phyloP scores from a whole-genome alignment of 2,329 filamentous ascomycete species.

The Alternaria panax region DNA sequence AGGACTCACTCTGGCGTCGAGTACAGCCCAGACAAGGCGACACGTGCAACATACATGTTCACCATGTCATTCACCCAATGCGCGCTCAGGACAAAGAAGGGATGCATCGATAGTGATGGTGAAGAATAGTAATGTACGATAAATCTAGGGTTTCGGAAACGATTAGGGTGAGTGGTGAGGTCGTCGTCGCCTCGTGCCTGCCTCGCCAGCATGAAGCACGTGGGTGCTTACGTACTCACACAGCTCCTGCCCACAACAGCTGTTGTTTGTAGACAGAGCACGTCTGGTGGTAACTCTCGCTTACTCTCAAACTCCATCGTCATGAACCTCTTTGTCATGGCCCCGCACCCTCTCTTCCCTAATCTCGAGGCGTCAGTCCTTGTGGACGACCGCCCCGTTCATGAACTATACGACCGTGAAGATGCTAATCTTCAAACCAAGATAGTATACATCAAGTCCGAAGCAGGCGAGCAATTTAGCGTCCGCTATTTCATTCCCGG shows the following conservation, averaged over 20 bases:
- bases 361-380: slow-evolving; percentile 18
- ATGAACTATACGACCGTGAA: slow-evolving; percentile 15
- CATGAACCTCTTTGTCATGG: slow-evolving; percentile 13
- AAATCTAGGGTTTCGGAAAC: background rate
- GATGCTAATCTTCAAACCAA: background rate
- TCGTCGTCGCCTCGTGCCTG: background rate
- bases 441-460: slow-evolving; percentile 13
- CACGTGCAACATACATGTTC: background rate
- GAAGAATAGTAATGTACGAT: background rate
- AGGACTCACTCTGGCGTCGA: background rate
- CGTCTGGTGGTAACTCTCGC: background rate
- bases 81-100: background rate
- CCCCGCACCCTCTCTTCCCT: slow-evolving; percentile 7
- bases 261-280: background rate
- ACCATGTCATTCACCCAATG: background rate
- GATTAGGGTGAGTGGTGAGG: background rate
- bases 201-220: background rate
- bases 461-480: slow-evolving; percentile 10
- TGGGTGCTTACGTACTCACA: slow-evolving; percentile 1
- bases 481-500: slow-evolving; percentile 10
- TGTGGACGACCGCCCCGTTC: slow-evolving; percentile 11
- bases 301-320: background rate
- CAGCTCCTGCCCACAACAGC: background rate
- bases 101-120: background rate
- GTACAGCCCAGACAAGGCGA: background rate